Percentiles rank a stretch among this genome's conserved stretches.
Evolutionary conservation across 2,329 filamentous ascomycete genomes (phyloP).

Genomic region (Pestalotiopsis sp.): DNA sequence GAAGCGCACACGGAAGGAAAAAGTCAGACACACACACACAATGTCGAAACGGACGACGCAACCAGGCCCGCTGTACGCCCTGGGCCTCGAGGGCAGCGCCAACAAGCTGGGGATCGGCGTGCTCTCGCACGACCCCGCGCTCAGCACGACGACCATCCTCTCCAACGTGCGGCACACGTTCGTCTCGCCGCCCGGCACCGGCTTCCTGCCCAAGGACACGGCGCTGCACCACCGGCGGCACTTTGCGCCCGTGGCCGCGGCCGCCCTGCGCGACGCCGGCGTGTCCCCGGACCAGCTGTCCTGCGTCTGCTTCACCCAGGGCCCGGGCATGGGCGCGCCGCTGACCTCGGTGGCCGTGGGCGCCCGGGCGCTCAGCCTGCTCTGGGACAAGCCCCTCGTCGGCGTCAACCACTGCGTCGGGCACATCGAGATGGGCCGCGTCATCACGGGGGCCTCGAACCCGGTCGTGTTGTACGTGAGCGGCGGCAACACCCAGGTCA

Average conservation of each 20-base stretch:
- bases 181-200: conserved; percentile 85
- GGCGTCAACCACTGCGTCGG: conserved; percentile 98
- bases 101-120: conserved; percentile 97
- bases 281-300: conserved; percentile 69
- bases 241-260: conserved; percentile 80
- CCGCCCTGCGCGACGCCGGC: conserved; percentile 72
- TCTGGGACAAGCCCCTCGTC: conserved; percentile 88
- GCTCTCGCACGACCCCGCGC: conserved; percentile 71
- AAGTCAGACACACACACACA: neutral
- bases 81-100: conserved; percentile 83
- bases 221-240: conserved; percentile 87
- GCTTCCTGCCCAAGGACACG: conserved; percentile 96
- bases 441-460: conserved; percentile 87
- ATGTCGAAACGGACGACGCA: neutral
- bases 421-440: conserved; percentile 97
- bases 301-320: conserved; percentile 94
- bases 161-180: conserved; percentile 96
- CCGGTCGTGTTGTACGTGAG: conserved; percentile 95
- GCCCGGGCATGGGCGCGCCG: conserved; percentile 95
- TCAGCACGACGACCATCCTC: conserved; percentile 69
- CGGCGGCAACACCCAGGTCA: conserved; percentile 96
- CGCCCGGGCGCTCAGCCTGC: conserved; percentile 76
- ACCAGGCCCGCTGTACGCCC: conserved; percentile 49
- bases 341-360: conserved; percentile 84
- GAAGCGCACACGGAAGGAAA: neutral